Base-by-base conservation (phyloP, 2,329 filamentous ascomycete genomes). In the Daldinia sp. region DNA sequence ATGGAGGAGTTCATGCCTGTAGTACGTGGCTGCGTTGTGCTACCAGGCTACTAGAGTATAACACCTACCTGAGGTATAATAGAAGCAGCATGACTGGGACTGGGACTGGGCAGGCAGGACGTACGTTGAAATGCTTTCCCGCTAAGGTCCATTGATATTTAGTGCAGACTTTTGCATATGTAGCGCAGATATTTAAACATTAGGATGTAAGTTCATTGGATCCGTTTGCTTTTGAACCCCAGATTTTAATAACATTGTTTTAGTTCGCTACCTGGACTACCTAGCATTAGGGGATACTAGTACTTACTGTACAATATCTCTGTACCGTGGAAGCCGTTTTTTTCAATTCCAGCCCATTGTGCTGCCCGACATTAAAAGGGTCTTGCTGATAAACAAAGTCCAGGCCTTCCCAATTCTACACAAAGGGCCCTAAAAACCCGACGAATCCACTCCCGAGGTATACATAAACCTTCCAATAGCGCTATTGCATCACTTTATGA, bases 21-120 rank as follows among this genome's bases (percentile, higher is more conserved):
- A 41, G 51, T 68, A 65, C 65, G 57, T 68, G 57, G 65, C 61
- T 65, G 46, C 61, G 58, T 50, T 50, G 57, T 66, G 30, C 6
- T 60, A 59, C 56, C 26, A 15, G 4, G 39, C 30, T 54, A 20
- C 6, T 46, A 13, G 7, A 26, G 10, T 46, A 35, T 20, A 35
- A 41, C 28, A 56, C 18, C 12, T 35, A 33, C n/a, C 4, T 46
- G 20, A 46, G 6, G 6, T 12, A 44, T 46, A 46, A 46, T 26
- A 46, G 20, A 46, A 23, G 20, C 20, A 23, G 20, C 2, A 2
- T 23, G 20, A 23, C 20, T 23, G 20, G 20, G 20, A 23, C 20
- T 23, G 20, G 20, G 20, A 23, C 20, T 23, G 20, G 42, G 20
- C 20, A 46, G 44, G 44, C 26, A 46, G 20, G 44, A 39, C 12